phyloP scores from a whole-genome alignment of 2,329 filamentous ascomycete genomes.

The Lecanoromycetidae sp. region DNA sequence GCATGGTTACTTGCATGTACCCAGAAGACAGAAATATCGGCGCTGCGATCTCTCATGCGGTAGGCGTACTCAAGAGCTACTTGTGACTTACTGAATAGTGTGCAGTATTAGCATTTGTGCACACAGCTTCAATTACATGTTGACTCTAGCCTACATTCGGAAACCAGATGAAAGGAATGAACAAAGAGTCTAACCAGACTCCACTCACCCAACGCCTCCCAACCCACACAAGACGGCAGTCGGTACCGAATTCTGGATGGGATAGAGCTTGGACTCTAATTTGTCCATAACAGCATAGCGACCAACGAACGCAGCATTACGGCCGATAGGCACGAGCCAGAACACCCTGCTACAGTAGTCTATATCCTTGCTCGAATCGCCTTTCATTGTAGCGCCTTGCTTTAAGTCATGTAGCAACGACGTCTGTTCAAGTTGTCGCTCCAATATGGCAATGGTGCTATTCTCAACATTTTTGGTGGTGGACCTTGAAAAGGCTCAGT shows the following conservation, averaged over 20 bases:
- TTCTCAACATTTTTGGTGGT: background rate
- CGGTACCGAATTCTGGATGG: background rate
- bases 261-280: background rate
- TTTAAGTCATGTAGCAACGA: slow-evolving; percentile 5
- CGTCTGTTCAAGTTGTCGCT: slow-evolving; percentile 7
- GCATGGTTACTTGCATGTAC: slow-evolving; percentile 1
- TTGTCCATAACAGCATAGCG: background rate
- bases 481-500: background rate
- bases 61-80: slow-evolving; percentile 12
- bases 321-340: slow-evolving; percentile 9
- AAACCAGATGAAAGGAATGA: too few species aligned
- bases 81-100: slow-evolving; percentile 11
- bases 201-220: slow-evolving; percentile 11
- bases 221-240: slow-evolving; percentile 9
- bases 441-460: slow-evolving; percentile 1
- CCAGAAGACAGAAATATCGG: slow-evolving; percentile 3
- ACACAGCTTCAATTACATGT: too few species aligned
- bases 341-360: background rate
- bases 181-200: too few species aligned
- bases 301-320: slow-evolving; percentile 9
- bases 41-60: background rate
- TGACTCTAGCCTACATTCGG: too few species aligned
- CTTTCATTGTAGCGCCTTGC: background rate
- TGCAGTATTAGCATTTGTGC: too few species aligned
- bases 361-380: background rate